These are phyloP conservation scores for Leccinum disarticulatum DNA, from an alignment of 768 basidiomycete species.

Conservation along the genomic window DNA sequence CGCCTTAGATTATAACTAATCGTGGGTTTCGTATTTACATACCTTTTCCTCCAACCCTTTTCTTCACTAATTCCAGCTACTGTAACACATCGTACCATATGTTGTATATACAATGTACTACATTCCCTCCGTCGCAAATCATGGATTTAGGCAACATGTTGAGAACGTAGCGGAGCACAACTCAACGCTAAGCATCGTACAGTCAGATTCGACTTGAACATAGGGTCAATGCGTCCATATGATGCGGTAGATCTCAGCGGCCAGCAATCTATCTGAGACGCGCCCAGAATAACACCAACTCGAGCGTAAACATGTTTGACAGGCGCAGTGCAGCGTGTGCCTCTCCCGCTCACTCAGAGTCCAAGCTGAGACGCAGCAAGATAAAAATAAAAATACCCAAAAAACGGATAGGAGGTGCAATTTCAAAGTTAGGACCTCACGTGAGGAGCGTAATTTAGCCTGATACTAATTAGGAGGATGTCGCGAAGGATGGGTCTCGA, in stretches of 20 bases:
- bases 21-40: not conserved
- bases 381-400: not conserved
- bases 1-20: slow-evolving; percentile 1
- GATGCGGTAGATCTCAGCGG: not conserved
- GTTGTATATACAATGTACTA: slow-evolving; percentile 5
- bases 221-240: not conserved
- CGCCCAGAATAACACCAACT: not conserved
- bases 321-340: not conserved
- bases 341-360: too few relatives aligned
- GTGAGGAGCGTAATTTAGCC: not conserved
- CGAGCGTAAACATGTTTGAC: not conserved
- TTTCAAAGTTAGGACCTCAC: slow-evolving; percentile 1
- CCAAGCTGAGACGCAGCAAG: not conserved
- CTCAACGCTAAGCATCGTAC: not conserved
- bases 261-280: slow-evolving; percentile 5
- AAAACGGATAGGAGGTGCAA: not conserved
- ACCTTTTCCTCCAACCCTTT: not conserved
- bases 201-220: not conserved
- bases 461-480: not conserved
- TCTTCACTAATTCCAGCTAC: not conserved
- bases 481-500: not conserved
- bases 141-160: not conserved
- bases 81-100: slow-evolving; percentile 3
- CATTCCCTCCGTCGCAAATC: not conserved
- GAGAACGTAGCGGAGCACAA: not conserved